phyloP scores from a whole-genome alignment of 1,284 basidiomycete genomes.

The Moesziomyces antarcticus region DNA sequence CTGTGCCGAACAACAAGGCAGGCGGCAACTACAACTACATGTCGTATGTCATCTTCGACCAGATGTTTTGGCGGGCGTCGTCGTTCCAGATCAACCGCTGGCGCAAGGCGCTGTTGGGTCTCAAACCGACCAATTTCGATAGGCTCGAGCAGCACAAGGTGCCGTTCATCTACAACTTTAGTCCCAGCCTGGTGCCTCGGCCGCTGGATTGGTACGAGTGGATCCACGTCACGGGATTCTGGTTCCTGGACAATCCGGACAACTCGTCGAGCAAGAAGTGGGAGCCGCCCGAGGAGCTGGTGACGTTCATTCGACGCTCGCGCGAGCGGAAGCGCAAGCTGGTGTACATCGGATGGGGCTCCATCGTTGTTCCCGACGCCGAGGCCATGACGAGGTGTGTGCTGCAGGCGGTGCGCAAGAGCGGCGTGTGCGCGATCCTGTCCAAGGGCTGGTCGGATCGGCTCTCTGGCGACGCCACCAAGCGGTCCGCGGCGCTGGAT shows the following conservation, averaged over 20 bases:
- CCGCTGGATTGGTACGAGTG: constrained; percentile 93
- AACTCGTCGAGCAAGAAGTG: constrained; percentile 81
- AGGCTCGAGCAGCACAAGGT: constrained; percentile 95
- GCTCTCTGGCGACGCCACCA: constrained; percentile 53
- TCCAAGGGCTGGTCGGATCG: constrained; percentile 99
- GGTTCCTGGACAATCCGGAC: constrained; percentile 75
- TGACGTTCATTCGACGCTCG: constrained; percentile 83
- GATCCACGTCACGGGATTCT: constrained; percentile 84
- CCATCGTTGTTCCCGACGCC: constrained; percentile 95
- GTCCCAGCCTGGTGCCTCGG: constrained; percentile 78
- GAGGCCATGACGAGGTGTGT: constrained; percentile 89
- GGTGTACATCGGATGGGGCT: constrained; percentile 98
- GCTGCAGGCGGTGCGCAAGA: constrained; percentile 81
- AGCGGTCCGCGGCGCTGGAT: constrained; percentile 64
- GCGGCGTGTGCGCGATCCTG: constrained; percentile 88
- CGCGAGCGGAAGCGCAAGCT: constrained; percentile 82
- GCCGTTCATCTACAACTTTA: constrained; percentile 98
- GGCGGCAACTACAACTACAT: constrained; percentile 98
- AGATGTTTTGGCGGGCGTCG: constrained; percentile 95
- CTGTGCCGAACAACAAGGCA: constrained; percentile 86
- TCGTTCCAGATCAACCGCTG: constrained; percentile 90
- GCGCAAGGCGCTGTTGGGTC: constrained; percentile 81
- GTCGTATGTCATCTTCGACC: constrained; percentile 94
- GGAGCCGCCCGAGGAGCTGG: constrained; percentile 81
- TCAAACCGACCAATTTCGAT: constrained; percentile 85